phyloP scores from a whole-genome alignment of 208 protist genomes.

The Leishmania amazonensis region DNA sequence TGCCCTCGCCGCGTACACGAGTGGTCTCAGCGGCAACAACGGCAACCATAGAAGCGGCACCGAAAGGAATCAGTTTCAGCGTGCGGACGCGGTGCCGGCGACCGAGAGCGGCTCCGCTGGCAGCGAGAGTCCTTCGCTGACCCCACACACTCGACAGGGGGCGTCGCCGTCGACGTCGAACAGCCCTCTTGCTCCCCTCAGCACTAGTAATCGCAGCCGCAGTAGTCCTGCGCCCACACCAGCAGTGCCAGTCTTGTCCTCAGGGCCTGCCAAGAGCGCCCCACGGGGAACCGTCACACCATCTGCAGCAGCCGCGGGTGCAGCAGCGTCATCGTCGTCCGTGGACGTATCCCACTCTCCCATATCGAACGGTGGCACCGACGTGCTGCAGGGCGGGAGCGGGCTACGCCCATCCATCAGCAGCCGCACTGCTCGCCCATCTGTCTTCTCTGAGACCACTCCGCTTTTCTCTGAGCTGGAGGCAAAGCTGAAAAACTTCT shows the following conservation, averaged over 20 bases:
- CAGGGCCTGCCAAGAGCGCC: not conserved
- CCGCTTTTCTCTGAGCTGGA: slow-evolving; percentile 56
- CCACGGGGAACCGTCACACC: slow-evolving; percentile 19
- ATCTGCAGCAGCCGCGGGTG: not conserved
- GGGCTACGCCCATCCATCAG: slow-evolving; percentile 14
- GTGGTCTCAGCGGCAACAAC: not conserved
- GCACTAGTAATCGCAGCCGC: not conserved
- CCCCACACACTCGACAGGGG: not conserved
- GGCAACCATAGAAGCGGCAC: not conserved
- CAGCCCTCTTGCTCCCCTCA: not conserved
- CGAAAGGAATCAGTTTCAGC: not conserved
- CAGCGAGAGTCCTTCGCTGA: not conserved
- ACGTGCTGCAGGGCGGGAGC: slow-evolving; percentile 8
- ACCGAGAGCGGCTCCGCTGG: not conserved
- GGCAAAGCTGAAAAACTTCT: slow-evolving; percentile 54
- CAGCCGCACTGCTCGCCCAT: slow-evolving; percentile 25
- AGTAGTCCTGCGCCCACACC: not conserved
- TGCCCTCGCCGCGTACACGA: slow-evolving; percentile 34
- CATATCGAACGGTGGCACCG: not conserved
- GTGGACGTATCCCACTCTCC: not conserved
- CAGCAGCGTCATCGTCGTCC: not conserved
- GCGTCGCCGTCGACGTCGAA: no score
- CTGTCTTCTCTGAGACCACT: slow-evolving; percentile 33
- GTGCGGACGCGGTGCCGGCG: not conserved
- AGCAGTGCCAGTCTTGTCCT: not conserved